Evolutionary conservation across 352 stramenopile species (phyloP), one percentile per base, ranked within the genome.

Genomic region (Lagenidium sp.): DNA sequence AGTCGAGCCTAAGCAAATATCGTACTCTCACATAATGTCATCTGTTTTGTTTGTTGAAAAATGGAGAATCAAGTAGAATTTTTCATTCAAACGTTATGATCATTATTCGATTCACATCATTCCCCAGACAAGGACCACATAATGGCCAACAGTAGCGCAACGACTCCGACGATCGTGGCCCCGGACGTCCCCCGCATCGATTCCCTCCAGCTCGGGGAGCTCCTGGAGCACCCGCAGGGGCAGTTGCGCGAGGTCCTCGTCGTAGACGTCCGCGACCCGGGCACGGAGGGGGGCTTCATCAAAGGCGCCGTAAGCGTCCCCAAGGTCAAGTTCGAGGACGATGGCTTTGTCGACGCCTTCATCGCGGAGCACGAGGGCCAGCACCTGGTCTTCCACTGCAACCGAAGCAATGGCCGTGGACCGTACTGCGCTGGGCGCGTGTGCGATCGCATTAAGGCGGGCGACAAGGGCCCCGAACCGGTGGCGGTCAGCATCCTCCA

Each of bases 371-470:
- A 60, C 45, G 55, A 41, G 38, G 18, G 26, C 18, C 47, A 55
- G 5, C 44, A 47, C 3, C 26, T 68, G 22, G 51, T 68, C n/a
- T 65, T 68, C 44, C 59, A 69, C 41, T 69, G 60, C 43, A 42
- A 63, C 20, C 63, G 60, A 44, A 69, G 55, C 49, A 63, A 63
- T 20, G 44, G 44, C 12, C 48, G 55, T 12, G 55, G 55, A 4
- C 55, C 55, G 18, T 50, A 36, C 1, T 39, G 44, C 8, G 59
- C 59, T 4, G 45, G 49, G 5, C 59, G 53, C 13, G 50, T 68
- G 24, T 45, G 54, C 38, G 50, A 53, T 18, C 59, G 55, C 30
- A 44, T 65, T 28, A 16, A 54, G 2, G 40, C 43, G 7, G 39
- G 36, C 22, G 43, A 50, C 26, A 22, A 36, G 25, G n/a, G n/a